Evolutionary conservation across 768 basidiomycete species (phyloP).

Genomic region (Rhizopogon vinicolor): DNA sequence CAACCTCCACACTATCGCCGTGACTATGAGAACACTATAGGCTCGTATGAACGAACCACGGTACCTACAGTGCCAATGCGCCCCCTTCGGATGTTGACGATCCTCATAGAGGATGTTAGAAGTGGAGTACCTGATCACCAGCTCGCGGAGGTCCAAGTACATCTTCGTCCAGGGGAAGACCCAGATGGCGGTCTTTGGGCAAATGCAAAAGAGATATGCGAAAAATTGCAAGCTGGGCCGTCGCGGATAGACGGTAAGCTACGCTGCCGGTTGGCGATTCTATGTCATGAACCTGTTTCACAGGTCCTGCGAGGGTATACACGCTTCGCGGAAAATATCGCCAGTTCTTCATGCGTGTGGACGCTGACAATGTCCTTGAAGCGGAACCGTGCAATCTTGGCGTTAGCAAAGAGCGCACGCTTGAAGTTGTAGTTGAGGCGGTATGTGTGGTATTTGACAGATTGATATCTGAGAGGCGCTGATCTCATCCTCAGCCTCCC

Average conservation of each 20-base stretch:
- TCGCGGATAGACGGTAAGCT: constrained; percentile 62
- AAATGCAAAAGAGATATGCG: constrained; percentile 57
- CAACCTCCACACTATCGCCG: constrained; percentile 9
- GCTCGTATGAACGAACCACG: constrained; percentile 10
- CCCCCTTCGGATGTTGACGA: constrained; percentile 51
- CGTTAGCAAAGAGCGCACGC: constrained; percentile 47
- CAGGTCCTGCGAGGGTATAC: constrained; percentile 68
- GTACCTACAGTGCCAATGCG: constrained; percentile 10
- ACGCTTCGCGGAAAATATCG: constrained; percentile 64
- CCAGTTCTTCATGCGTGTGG: constrained; percentile 63
- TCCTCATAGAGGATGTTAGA: constrained; percentile 63
- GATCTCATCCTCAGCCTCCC: constrained; percentile 16
- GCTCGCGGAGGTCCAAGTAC: constrained; percentile 62
- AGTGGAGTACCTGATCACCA: constrained; percentile 49
- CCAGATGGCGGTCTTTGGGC: constrained; percentile 64
- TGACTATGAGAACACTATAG: constrained; percentile 7
- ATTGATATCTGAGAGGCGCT: background rate
- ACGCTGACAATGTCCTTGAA: constrained; percentile 45
- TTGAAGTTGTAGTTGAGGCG: constrained; percentile 56
- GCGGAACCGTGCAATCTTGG: constrained; percentile 53
- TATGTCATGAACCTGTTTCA: constrained; percentile 2
- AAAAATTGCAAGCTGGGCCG: constrained; percentile 54
- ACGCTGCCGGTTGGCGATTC: background rate
- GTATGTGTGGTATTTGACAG: constrained; percentile 30
- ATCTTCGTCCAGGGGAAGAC: constrained; percentile 43